A percentile compares a stretch with the other conserved stretches of the same genome.
Conservation (phyloP, 2,329 filamentous ascomycete genomes). For the Metarhizium album region DNA sequence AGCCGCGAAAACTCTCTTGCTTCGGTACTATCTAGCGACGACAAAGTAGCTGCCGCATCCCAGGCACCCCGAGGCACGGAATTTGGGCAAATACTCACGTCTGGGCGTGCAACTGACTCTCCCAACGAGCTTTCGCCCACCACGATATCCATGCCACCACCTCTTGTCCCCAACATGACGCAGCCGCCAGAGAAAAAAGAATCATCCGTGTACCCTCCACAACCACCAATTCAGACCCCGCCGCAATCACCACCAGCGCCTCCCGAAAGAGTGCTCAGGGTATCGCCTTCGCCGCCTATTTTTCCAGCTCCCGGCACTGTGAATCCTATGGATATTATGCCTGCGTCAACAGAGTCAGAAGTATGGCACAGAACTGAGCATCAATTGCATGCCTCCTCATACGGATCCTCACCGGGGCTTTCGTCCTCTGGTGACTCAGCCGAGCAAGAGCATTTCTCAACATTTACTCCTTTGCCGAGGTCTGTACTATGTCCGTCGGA, state of each 20-base stretch:
- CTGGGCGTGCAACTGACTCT: slow-evolving; percentile 17
- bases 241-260: slow-evolving; percentile 1
- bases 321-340: slow-evolving; percentile 45
- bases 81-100: slow-evolving; percentile 4
- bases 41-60: slow-evolving; percentile 4
- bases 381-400: slow-evolving; percentile 20
- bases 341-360: slow-evolving; percentile 27
- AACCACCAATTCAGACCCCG: not conserved
- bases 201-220: not conserved
- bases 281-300: slow-evolving; percentile 19
- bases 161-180: slow-evolving; percentile 7
- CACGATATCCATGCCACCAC: slow-evolving; percentile 4
- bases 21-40: slow-evolving; percentile 9
- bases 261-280: slow-evolving; percentile 7
- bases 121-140: slow-evolving; percentile 18
- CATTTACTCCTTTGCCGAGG: slow-evolving; percentile 15
- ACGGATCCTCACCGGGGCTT: slow-evolving; percentile 13
- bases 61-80: not conserved
- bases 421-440: slow-evolving; percentile 3
- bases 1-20: slow-evolving; percentile 19
- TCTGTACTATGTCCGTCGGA: slow-evolving; percentile 8
- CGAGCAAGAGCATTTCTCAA: slow-evolving; percentile 1
- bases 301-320: slow-evolving; percentile 35
- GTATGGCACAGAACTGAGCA: slow-evolving; percentile 27
- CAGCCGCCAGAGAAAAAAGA: slow-evolving; percentile 8